phyloP scores from a whole-genome alignment of 257 asterid species.

The Solanum rostratum region DNA sequence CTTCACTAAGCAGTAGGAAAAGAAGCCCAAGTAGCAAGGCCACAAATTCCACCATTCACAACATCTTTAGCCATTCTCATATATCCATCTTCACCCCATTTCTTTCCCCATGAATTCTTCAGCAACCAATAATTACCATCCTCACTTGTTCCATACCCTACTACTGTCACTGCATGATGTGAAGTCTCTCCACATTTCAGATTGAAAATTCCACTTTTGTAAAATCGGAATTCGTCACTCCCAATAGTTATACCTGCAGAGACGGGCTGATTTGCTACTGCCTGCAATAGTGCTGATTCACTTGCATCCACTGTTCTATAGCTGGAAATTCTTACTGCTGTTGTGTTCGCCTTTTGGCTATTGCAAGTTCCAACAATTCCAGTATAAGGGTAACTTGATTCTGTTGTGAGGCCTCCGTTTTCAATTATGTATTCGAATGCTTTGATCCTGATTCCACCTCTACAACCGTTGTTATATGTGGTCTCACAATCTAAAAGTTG shows the following conservation, averaged over 20 bases:
- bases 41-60: not conserved
- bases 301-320: not conserved
- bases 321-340: conserved; percentile 3
- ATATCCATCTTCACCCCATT: not conserved
- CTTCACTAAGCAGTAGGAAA: not conserved
- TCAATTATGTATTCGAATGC: conserved; percentile 8
- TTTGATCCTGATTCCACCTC: not conserved
- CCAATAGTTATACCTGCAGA: not conserved
- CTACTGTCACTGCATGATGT: conserved; percentile 15
- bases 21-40: conserved; percentile 2
- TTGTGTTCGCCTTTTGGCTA: not conserved
- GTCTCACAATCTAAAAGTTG: not conserved
- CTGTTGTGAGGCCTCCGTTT: conserved; percentile 11
- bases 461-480: conserved; percentile 5
- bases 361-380: conserved; percentile 2
- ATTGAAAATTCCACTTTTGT: conserved; percentile 5
- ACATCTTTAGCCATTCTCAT: not conserved
- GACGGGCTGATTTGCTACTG: conserved; percentile 17
- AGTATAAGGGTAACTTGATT: conserved; percentile 14
- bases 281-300: conserved; percentile 8
- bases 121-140: conserved; percentile 5
- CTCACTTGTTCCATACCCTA: conserved; percentile 10
- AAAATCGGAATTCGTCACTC: conserved; percentile 3
- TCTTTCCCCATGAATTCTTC: conserved; percentile 8
- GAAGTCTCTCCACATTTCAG: conserved; percentile 7